Base-by-base conservation (phyloP, 2,329 filamentous ascomycete species). In the Aphanocladium album region DNA sequence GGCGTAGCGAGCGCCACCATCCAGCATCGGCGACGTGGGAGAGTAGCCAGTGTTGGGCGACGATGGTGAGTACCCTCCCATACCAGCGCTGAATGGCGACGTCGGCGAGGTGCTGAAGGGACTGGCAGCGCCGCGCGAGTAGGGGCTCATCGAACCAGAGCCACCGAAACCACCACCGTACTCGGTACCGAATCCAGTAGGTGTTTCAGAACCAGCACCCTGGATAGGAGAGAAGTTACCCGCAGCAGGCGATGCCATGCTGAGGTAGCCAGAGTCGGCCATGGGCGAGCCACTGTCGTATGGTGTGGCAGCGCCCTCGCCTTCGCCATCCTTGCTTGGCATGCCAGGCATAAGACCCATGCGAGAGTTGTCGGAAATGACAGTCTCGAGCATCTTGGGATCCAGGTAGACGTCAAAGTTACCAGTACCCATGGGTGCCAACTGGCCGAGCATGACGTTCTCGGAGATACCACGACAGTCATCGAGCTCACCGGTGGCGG, bases 381-480 rank as follows among this genome's bases (percentile, higher is more conserved):
- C 91, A 19, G 93, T 96, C 74, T 96, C 91, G 47, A 98, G 85
- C 91, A 99, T 96, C 76, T 90, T 90, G 65, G 92, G 92, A 72
- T 99, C 96, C 66, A 99, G 83, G 67, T 93, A 87, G 58, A 98
- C 87, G 65, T 99, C 92, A 69, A 99, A 93, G 75, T 96, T 92
- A 65, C 95, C 95, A 61, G 96, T 99, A 64, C 95, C 95, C 83
- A 96, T 93, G 33, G 96, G 95, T 5, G 96, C 95, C 77, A 98
- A 85, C 78, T 99, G 95, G 64, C 95, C 95, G 64, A 99, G 85
- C 85, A 99, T 99, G 72, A 99, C 89, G 78, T 99, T 99, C 78
- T 99, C 95, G 17, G 95, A 98, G 55, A 99, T 93, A 82, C 95
- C 95, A 63, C 92, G 90, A 79, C 96, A 99, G 76, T 99, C 95